Percentiles rank a stretch among this genome's conserved stretches.
Conservation (phyloP, 768 basidiomycete genomes). For the Roridomyces roridus region DNA sequence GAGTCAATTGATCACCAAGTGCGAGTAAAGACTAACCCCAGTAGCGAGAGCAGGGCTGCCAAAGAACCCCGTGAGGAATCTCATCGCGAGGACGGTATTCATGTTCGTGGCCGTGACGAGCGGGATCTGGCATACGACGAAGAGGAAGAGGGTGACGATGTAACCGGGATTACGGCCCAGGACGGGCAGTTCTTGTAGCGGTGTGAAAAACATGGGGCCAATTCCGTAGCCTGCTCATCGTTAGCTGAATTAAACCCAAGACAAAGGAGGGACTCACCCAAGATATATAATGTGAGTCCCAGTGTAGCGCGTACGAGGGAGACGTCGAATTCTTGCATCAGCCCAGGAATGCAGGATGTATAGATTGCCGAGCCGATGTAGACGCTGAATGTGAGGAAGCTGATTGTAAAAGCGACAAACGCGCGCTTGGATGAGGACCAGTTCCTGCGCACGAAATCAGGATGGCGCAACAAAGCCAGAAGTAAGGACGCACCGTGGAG, state of each 20-base stretch:
- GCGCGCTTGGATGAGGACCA: slow-evolving; percentile 33
- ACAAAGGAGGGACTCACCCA: slow-evolving; percentile 23
- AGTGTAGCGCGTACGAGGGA: slow-evolving; percentile 31
- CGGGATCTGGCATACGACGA: slow-evolving; percentile 38
- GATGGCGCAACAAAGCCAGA: background rate
- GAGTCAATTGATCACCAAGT: background rate
- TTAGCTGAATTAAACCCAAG: background rate
- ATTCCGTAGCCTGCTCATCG: slow-evolving; percentile 17
- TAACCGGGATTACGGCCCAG: slow-evolving; percentile 37
- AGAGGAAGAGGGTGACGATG: slow-evolving; percentile 33
- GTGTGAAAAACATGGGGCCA: slow-evolving; percentile 33
- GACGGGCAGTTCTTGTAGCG: slow-evolving; percentile 36
- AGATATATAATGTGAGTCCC: slow-evolving; percentile 30
- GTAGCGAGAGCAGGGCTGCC: slow-evolving; percentile 39
- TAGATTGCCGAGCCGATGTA: slow-evolving; percentile 41
- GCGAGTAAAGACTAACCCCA: slow-evolving; percentile 20
- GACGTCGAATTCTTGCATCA: slow-evolving; percentile 32
- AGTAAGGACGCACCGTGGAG: slow-evolving; percentile 26
- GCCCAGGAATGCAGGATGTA: slow-evolving; percentile 30
- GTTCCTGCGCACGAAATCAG: too few relatives aligned
- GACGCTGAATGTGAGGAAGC: slow-evolving; percentile 35
- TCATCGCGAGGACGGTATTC: slow-evolving; percentile 34
- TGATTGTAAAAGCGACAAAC: slow-evolving; percentile 36
- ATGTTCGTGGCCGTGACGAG: slow-evolving; percentile 35
- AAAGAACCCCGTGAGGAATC: slow-evolving; percentile 38